Percentiles rank a stretch among this genome's conserved stretches.
phyloP scores from a whole-genome alignment of 805 yeast species.

The Metschnikowia bowlesiae region DNA sequence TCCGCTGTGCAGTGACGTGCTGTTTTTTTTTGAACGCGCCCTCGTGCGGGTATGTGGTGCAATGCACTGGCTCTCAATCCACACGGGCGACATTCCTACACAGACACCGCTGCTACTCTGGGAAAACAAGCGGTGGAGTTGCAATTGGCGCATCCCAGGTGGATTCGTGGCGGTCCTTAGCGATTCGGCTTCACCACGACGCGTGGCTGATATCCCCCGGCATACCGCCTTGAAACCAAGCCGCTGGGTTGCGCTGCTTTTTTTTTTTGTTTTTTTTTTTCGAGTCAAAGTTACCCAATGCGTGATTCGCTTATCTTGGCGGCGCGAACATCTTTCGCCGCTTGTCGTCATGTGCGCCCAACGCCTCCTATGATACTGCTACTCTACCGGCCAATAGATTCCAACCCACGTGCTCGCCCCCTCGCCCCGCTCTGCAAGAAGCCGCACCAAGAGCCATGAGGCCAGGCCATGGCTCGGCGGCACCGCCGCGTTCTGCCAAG shows the following conservation, averaged over 20 bases:
- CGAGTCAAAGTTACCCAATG: slow-evolving; percentile 1
- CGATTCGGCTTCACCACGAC: too few relatives aligned
- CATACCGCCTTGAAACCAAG: background rate
- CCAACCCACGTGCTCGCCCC: too few relatives aligned
- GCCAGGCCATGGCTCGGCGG: background rate
- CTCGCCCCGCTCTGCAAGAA: too few relatives aligned
- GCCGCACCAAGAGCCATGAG: too few relatives aligned
- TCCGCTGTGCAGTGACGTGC: slow-evolving; percentile 6
- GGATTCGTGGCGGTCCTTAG: background rate
- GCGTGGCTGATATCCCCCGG: background rate
- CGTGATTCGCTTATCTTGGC: slow-evolving; percentile 5
- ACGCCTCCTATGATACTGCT: background rate
- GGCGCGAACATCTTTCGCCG: slow-evolving; percentile 4
- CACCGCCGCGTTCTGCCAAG: background rate
- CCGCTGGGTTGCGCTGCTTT: too few relatives aligned
- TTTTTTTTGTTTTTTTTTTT: background rate
- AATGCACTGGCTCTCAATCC: background rate
- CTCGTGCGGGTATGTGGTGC: slow-evolving; percentile 5
- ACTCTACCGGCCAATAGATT: background rate
- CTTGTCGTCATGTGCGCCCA: slow-evolving; percentile 1
- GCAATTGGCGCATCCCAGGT: background rate
- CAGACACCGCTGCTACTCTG: background rate
- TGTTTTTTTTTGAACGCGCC: slow-evolving; percentile 4
- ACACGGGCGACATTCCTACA: background rate
- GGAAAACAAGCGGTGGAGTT: too few relatives aligned